A percentile compares a stretch with the other conserved stretches of the same genome.
Conservation (phyloP, 768 basidiomycete species). For the Pulveroboletus sp. region DNA sequence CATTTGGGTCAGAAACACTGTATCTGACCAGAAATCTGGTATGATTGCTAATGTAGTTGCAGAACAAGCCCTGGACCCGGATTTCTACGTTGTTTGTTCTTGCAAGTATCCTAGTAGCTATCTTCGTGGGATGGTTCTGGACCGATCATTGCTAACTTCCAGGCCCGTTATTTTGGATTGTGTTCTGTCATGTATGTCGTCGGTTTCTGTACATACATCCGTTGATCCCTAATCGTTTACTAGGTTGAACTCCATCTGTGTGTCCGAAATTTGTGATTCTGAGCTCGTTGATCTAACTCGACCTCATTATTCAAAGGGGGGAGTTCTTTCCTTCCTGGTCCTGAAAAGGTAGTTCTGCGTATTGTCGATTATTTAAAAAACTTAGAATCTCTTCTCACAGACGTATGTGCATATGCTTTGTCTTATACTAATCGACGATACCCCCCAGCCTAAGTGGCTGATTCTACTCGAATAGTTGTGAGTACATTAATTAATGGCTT, state of each 20-base stretch:
- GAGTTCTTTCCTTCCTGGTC: background rate
- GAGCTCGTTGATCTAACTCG: background rate
- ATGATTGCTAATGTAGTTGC: background rate
- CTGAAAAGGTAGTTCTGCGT: background rate
- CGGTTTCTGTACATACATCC: background rate
- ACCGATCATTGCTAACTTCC: background rate
- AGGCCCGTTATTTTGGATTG: background rate
- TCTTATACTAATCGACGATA: background rate
- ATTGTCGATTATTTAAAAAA: background rate
- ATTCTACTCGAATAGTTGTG: background rate
- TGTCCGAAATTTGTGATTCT: background rate
- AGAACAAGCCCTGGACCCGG: background rate
- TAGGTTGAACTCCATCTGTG: background rate
- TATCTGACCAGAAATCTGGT: no score
- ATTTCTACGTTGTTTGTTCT: background rate
- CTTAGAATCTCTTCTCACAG: background rate
- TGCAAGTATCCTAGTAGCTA: background rate
- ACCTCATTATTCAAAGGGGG: background rate
- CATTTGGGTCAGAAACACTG: background rate
- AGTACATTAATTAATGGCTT: background rate
- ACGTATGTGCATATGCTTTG: background rate
- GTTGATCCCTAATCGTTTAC: background rate
- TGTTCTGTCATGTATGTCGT: background rate
- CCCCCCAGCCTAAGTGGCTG: background rate
- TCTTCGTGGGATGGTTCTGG: background rate